A percentile compares a stretch with the other conserved stretches of the same genome.
Conservation (phyloP, 768 basidiomycete species). For the Amanita inopinata region DNA sequence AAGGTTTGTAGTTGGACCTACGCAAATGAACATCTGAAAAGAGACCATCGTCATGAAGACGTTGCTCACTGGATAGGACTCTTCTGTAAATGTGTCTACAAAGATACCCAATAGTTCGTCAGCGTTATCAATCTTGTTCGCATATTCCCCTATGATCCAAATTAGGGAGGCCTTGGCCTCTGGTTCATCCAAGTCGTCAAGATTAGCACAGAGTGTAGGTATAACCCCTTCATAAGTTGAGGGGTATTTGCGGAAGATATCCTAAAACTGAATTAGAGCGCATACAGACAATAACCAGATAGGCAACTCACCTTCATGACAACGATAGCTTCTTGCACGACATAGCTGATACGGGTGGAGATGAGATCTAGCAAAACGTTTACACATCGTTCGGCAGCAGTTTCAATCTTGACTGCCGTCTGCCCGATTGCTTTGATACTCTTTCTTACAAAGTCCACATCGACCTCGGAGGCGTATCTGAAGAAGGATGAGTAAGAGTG, state of each 20-base stretch:
- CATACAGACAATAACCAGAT: neutral
- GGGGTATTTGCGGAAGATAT: slow-evolving; percentile 97
- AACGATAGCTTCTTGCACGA: slow-evolving; percentile 96
- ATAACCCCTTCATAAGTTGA: slow-evolving; percentile 95
- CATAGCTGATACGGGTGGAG: slow-evolving; percentile 87
- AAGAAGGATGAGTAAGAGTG: neutral
- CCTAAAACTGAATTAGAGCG: slow-evolving; percentile 35
- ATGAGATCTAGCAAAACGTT: slow-evolving; percentile 91
- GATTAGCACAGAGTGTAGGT: slow-evolving; percentile 86
- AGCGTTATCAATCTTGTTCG: slow-evolving; percentile 95
- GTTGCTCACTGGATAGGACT: slow-evolving; percentile 71
- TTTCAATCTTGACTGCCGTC: slow-evolving; percentile 91
- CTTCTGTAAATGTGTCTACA: slow-evolving; percentile 88
- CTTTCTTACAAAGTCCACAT: slow-evolving; percentile 95
- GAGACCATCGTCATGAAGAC: slow-evolving; percentile 1
- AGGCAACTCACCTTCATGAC: slow-evolving; percentile 80
- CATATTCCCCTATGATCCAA: slow-evolving; percentile 99
- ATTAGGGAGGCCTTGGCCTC: slow-evolving; percentile 97
- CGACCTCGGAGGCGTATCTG: slow-evolving; percentile 94
- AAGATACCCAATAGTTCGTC: slow-evolving; percentile 86
- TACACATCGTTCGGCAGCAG: slow-evolving; percentile 88
- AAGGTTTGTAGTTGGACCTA: slow-evolving; percentile 74
- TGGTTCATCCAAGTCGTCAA: slow-evolving; percentile 95
- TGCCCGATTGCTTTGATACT: slow-evolving; percentile 96
- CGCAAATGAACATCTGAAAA: slow-evolving; percentile 6